phyloP scores from a whole-genome alignment of 108 stramenopile species.

The Conticribra weissflogii region DNA sequence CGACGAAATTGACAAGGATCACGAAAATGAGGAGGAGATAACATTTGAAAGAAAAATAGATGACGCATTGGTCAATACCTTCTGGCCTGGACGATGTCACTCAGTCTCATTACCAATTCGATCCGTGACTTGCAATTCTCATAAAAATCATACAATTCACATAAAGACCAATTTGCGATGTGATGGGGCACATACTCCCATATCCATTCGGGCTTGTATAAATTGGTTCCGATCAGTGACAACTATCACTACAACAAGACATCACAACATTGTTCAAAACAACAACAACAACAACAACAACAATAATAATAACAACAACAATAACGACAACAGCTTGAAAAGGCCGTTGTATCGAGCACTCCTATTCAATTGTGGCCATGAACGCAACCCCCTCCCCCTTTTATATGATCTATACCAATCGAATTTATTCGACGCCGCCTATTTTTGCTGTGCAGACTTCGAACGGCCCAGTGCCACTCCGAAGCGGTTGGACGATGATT shows the following conservation, averaged over 20 bases:
- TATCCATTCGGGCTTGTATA: constrained; percentile 67
- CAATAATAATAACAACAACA: background rate
- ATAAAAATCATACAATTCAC: no score
- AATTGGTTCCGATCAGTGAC: constrained; percentile 59
- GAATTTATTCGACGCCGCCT: constrained; percentile 56
- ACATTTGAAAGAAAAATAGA: no score
- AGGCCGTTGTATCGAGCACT: constrained; percentile 31
- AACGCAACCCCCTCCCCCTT: constrained; percentile 78
- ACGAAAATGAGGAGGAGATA: no score
- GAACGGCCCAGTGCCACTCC: constrained; percentile 73
- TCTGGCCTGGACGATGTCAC: constrained; percentile 88
- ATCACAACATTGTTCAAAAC: background rate
- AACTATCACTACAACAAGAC: no score
- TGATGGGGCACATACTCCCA: constrained; percentile 84
- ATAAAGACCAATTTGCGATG: constrained; percentile 51
- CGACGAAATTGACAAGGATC: no score
- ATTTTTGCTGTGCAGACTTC: constrained; percentile 67
- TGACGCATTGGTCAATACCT: constrained; percentile 52
- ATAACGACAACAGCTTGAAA: background rate
- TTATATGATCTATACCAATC: constrained; percentile 38
- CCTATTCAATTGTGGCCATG: constrained; percentile 86
- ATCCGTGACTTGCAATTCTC: no score
- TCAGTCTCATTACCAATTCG: constrained; percentile 29
- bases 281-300: constrained; percentile 1
- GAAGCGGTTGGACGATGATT: constrained; percentile 49